Conservation (phyloP, 192 early-diverging fungal genomes). For the Coemansia sp. region DNA sequence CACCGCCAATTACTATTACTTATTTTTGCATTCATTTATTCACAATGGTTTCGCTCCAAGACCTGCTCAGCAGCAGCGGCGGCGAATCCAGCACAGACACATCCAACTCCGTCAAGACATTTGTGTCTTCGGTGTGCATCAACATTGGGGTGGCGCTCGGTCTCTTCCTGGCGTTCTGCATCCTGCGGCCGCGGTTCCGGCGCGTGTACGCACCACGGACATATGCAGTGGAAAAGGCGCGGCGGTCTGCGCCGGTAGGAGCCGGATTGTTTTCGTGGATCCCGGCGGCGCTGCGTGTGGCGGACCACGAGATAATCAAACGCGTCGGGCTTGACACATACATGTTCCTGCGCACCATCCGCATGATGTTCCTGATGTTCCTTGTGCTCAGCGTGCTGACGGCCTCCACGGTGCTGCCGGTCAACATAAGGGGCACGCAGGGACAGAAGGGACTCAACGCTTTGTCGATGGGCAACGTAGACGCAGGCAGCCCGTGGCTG, state of each 20-base stretch:
- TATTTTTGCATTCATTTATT: not conserved
- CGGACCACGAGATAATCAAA: slow-evolving; percentile 58
- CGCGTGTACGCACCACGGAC: slow-evolving; percentile 73
- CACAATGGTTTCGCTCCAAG: slow-evolving; percentile 3
- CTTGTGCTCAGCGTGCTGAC: slow-evolving; percentile 57
- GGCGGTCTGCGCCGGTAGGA: slow-evolving; percentile 57
- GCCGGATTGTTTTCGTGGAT: slow-evolving; percentile 63
- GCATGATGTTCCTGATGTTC: slow-evolving; percentile 68
- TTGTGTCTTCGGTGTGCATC: slow-evolving; percentile 68
- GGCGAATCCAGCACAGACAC: slow-evolving; percentile 1
- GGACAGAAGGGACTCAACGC: slow-evolving; percentile 55
- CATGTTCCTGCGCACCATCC: slow-evolving; percentile 74
- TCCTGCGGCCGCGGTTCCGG: slow-evolving; percentile 63
- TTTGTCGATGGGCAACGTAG: slow-evolving; percentile 74
- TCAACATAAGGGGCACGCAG: slow-evolving; percentile 62
- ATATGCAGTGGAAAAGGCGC: slow-evolving; percentile 58
- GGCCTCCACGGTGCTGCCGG: slow-evolving; percentile 63
- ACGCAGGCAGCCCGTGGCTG: slow-evolving; percentile 44
- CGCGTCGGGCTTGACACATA: slow-evolving; percentile 72
- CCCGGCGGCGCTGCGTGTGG: slow-evolving; percentile 52
- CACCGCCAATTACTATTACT: too few relatives aligned
- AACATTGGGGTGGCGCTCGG: slow-evolving; percentile 58
- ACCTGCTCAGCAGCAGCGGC: not conserved
- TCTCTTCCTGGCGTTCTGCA: slow-evolving; percentile 61
- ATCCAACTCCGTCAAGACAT: slow-evolving; percentile 61